A percentile compares a stretch with the other conserved stretches of the same genome.
phyloP scores from a whole-genome alignment of 2,329 filamentous ascomycete genomes.

The Orbilia blumenaviensis region DNA sequence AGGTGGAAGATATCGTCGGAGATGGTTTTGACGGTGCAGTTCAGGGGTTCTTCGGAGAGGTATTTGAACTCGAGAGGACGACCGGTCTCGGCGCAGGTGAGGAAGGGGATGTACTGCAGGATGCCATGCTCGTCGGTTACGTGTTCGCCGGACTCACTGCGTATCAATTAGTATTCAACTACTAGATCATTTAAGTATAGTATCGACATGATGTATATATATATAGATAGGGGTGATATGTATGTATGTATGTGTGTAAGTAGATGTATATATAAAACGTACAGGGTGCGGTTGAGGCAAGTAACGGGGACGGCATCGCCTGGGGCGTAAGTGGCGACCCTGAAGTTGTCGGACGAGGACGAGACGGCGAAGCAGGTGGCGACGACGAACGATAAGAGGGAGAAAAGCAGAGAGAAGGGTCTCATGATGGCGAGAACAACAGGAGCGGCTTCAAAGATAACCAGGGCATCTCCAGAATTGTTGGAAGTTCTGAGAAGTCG shows the following conservation, averaged over 20 bases:
- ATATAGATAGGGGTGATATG: neutral
- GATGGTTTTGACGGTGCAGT: conserved; percentile 82
- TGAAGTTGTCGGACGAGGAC: conserved; percentile 33
- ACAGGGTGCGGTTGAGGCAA: conserved; percentile 53
- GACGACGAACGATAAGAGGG: neutral
- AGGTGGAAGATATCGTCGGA: conserved; percentile 84
- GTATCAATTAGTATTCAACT: neutral
- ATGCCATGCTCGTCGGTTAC: conserved; percentile 84
- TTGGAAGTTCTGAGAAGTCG: too few species aligned
- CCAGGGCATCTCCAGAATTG: neutral
- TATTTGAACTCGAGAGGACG: conserved; percentile 85
- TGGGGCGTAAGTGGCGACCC: conserved; percentile 28
- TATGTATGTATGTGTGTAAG: neutral
- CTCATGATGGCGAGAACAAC: neutral
- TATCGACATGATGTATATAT: neutral
- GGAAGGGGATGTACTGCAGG: conserved; percentile 86
- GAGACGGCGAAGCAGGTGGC: conserved; percentile 18
- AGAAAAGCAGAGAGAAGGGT: neutral
- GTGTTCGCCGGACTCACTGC: conserved; percentile 86
- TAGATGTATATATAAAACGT: neutral
- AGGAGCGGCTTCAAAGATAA: too few species aligned
- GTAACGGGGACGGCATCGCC: conserved; percentile 42
- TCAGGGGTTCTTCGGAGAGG: conserved; percentile 74
- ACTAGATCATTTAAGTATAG: too few species aligned
- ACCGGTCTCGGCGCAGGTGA: conserved; percentile 85